phyloP scores from a whole-genome alignment of 2,329 filamentous ascomycete species.

The Apiospora marii region DNA sequence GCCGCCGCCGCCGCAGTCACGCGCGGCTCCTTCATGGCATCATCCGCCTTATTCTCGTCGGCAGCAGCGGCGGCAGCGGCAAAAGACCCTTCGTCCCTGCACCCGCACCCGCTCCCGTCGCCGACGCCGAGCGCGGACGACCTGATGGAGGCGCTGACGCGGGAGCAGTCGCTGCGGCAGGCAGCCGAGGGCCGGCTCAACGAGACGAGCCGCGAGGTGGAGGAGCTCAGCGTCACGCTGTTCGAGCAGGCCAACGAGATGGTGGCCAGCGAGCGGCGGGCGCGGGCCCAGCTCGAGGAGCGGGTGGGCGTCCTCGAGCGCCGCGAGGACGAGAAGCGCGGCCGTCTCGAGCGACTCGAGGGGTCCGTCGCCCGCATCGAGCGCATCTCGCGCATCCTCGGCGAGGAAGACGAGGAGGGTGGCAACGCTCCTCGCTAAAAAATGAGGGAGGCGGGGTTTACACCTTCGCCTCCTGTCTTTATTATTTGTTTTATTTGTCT shows the following conservation, averaged over 20 bases:
- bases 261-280: constrained; percentile 79
- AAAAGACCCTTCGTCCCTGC: constrained; percentile 28
- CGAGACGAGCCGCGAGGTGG: constrained; percentile 75
- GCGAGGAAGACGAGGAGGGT: constrained; percentile 4
- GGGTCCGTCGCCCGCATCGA: constrained; percentile 75
- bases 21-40: background rate
- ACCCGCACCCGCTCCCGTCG: constrained; percentile 32
- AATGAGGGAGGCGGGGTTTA: background rate
- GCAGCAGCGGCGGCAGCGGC: background rate
- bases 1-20: constrained; percentile 32
- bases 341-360: constrained; percentile 74
- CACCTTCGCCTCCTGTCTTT: background rate
- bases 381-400: constrained; percentile 53
- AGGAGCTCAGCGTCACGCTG: constrained; percentile 77
- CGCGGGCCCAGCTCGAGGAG: constrained; percentile 75
- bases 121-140: constrained; percentile 49
- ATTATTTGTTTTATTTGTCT: background rate
- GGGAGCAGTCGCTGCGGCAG: constrained; percentile 71
- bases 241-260: constrained; percentile 90
- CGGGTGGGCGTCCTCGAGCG: constrained; percentile 73
- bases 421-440: background rate
- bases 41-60: background rate
- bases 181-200: constrained; percentile 74
- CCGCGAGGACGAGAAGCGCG: constrained; percentile 74
- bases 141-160: constrained; percentile 69